Base-by-base conservation (phyloP, 1,284 basidiomycete genomes). In the Ceratobasidium sp. region DNA sequence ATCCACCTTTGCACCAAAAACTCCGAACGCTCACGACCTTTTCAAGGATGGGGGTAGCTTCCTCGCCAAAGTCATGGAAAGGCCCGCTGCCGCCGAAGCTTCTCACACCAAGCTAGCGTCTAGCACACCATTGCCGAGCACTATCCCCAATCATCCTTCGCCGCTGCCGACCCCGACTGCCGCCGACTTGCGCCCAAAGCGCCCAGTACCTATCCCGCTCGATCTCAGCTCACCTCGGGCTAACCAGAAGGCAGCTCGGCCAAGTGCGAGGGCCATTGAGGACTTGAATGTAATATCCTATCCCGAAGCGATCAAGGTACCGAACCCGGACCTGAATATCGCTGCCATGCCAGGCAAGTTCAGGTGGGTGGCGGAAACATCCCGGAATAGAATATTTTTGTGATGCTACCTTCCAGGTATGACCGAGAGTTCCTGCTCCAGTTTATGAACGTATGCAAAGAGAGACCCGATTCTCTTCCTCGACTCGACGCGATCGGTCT, bases 371-470 rank as follows among this genome's bases (percentile, higher is more conserved):
- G 24, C 41, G 31, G 19, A 3, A 49, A n/a, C n/a, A n/a, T n/a
- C n/a, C n/a, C n/a, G n/a, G n/a, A n/a, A n/a, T n/a, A n/a, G n/a
- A 53, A 54, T 49, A 31, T 37, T 37, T 56, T 43, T 31, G 43
- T 68, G 27, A 34, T 19, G 37, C 49, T 39, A 27, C 13, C 22
- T 39, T 41, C 22, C 73, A 93, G 96, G 79, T 99, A 99, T 83
- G 96, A 98, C 83, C 95, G 97, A 63, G 95, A 97, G 56, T 99
- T 99, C 89, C 87, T 99, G 39, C 84, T 99, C 77, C 98, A 99
- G 81, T 99, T 99, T 85, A 98, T 98, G 95, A 85, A 85, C 49
- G 85, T 98, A 74, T 99, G 96, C 86, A 94, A 91, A 82, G 96
- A 98, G 83, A 97, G 96, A 83, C 97, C 98, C 0, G 93, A 92